These are phyloP conservation scores for Hymenoscyphus infarciens DNA, from an alignment of 2,329 filamentous ascomycete species.

Conservation along the genomic window DNA sequence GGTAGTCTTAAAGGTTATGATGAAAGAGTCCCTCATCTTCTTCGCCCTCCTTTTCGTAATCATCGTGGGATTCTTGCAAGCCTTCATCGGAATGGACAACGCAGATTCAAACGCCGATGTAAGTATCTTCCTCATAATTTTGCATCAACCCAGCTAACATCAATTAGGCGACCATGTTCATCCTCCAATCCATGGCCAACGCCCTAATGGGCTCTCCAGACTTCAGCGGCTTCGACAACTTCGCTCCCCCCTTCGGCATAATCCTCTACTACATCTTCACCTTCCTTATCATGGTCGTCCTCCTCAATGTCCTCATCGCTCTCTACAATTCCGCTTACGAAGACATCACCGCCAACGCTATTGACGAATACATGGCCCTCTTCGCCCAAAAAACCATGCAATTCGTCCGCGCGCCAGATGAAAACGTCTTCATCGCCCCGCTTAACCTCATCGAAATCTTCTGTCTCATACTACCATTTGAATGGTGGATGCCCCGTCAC, in stretches of 20 bases:
- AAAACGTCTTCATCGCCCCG: conserved; percentile 96
- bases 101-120: conserved; percentile 63
- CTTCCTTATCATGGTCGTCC: conserved; percentile 90
- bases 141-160: not conserved
- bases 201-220: conserved; percentile 90
- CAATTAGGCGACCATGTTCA: conserved; percentile 62
- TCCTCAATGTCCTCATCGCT: conserved; percentile 94
- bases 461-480: conserved; percentile 71
- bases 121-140: not conserved
- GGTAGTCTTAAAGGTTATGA: conserved; percentile 92
- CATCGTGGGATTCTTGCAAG: conserved; percentile 83
- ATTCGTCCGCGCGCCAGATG: conserved; percentile 92
- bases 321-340: conserved; percentile 96
- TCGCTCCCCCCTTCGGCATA: conserved; percentile 87
- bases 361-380: conserved; percentile 91
- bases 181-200: conserved; percentile 80
- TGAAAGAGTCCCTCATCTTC: conserved; percentile 93
- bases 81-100: conserved; percentile 87
- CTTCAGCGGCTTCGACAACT: conserved; percentile 82
- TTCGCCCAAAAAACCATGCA: conserved; percentile 95
- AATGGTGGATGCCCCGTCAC: conserved; percentile 87
- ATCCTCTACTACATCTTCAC: conserved; percentile 98
- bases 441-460: conserved; percentile 93
- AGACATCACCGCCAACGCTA: conserved; percentile 75
- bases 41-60: conserved; percentile 86